Conservation (phyloP, 345 rosid species). For the Eucalyptus fibrosa region DNA sequence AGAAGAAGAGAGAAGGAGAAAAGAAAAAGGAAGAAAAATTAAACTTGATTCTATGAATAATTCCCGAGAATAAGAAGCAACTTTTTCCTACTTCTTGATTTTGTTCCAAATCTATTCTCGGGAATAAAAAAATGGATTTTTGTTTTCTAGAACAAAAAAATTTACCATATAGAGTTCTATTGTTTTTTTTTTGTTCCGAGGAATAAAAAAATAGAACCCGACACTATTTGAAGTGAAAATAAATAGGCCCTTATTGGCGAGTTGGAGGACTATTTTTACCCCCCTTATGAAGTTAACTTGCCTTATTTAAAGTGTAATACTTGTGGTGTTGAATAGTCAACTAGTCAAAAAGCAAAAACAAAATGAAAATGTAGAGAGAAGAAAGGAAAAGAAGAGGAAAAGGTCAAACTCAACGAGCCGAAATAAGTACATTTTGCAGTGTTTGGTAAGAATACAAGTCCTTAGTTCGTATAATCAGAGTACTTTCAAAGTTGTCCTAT, state of each 20-base stretch:
- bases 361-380: background rate
- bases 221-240: too few relatives aligned
- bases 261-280: too few relatives aligned
- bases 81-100: too few relatives aligned
- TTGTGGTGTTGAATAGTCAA: background rate
- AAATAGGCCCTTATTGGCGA: background rate
- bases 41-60: fast-evolving
- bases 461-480: background rate
- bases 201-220: fast-evolving
- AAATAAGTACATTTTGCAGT: background rate
- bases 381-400: background rate
- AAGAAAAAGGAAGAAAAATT: too few relatives aligned
- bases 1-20: too few relatives aligned
- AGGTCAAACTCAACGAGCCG: background rate
- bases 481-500: too few relatives aligned
- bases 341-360: background rate
- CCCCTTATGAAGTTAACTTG: background rate
- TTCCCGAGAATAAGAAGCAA: fast-evolving
- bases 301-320: background rate
- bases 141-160: fast-evolving
- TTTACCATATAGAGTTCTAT: fast-evolving
- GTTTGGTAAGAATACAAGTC: background rate
- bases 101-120: too few relatives aligned
- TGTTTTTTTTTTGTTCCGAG: too few relatives aligned
- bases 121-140: too few relatives aligned